phyloP scores from a whole-genome alignment of 176 grass and related monocot species.

The Eragrostis nindensis region DNA sequence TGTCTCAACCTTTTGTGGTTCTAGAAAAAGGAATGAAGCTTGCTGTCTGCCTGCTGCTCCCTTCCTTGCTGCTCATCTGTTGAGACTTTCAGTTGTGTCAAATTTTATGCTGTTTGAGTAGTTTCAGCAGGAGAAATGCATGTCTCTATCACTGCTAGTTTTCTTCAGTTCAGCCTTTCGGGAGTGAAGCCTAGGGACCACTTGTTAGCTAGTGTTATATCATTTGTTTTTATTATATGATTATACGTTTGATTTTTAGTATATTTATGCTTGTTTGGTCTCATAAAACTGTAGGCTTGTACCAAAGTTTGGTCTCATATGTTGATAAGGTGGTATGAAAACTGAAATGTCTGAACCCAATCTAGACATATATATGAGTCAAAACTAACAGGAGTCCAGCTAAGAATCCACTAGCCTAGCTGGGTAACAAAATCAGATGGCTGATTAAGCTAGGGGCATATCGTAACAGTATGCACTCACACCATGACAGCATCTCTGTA shows the following conservation, averaged over 20 bases:
- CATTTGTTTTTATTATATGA: background rate
- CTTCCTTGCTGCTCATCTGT: background rate
- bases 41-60: slow-evolving; percentile 19
- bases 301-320: background rate
- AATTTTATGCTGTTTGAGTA: slow-evolving; percentile 10
- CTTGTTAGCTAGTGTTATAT: background rate
- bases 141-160: slow-evolving; percentile 11
- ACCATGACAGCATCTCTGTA: background rate
- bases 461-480: background rate
- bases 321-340: background rate
- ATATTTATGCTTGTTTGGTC: background rate
- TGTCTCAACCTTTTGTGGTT: slow-evolving; percentile 39
- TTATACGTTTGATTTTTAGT: background rate
- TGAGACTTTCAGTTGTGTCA: slow-evolving; percentile 8
- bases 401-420: too few relatives aligned
- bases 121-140: slow-evolving; percentile 26
- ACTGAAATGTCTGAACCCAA: background rate
- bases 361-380: background rate
- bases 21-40: slow-evolving; percentile 26
- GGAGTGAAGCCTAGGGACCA: slow-evolving; percentile 3
- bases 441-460: background rate
- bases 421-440: background rate
- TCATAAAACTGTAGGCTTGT: background rate
- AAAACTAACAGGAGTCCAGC: background rate
- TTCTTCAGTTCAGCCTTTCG: slow-evolving; percentile 28